A percentile compares a stretch with the other conserved stretches of the same genome.
Conservation (phyloP, 768 basidiomycete species). For the Udeniomyces megalosporus region DNA sequence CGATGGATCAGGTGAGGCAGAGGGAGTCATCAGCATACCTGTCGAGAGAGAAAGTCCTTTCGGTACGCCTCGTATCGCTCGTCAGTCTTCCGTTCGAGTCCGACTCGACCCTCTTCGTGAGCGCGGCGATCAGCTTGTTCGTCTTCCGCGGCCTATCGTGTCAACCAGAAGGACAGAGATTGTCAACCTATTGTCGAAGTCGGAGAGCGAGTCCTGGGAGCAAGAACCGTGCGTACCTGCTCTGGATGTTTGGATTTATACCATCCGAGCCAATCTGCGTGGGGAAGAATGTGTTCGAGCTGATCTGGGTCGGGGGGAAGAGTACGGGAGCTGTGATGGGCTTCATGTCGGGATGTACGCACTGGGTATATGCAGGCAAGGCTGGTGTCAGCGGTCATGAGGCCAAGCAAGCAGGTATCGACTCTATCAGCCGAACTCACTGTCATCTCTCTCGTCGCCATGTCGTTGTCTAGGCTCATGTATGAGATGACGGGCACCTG, state of each 20-base stretch:
- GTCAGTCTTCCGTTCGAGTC: conserved; percentile 64
- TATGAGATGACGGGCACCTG: conserved; percentile 34
- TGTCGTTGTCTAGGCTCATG: conserved; percentile 71
- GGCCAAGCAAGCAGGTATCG: background rate
- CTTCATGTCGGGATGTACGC: conserved; percentile 16
- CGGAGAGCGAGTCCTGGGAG: no score
- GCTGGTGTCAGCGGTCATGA: background rate
- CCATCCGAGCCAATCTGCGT: conserved; percentile 35
- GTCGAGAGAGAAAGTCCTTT: conserved; percentile 68
- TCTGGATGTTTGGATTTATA: conserved; percentile 34
- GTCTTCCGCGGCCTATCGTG: conserved; percentile 31
- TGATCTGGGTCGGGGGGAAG: conserved; percentile 44
- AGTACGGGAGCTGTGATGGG: conserved; percentile 37
- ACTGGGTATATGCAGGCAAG: no score
- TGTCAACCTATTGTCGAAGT: conserved; percentile 64
- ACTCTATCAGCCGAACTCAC: background rate
- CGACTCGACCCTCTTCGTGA: conserved; percentile 37
- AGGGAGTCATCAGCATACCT: conserved; percentile 44
- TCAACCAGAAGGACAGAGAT: conserved; percentile 53
- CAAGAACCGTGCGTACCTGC: conserved; percentile 42
- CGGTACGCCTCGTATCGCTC: conserved; percentile 81
- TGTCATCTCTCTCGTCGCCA: conserved; percentile 62
- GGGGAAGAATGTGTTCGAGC: conserved; percentile 35
- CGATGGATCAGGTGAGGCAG: background rate
- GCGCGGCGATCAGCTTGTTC: conserved; percentile 55